These are phyloP conservation scores for Salix viminalis DNA, from an alignment of 345 rosid species.

Conservation along the genomic window DNA sequence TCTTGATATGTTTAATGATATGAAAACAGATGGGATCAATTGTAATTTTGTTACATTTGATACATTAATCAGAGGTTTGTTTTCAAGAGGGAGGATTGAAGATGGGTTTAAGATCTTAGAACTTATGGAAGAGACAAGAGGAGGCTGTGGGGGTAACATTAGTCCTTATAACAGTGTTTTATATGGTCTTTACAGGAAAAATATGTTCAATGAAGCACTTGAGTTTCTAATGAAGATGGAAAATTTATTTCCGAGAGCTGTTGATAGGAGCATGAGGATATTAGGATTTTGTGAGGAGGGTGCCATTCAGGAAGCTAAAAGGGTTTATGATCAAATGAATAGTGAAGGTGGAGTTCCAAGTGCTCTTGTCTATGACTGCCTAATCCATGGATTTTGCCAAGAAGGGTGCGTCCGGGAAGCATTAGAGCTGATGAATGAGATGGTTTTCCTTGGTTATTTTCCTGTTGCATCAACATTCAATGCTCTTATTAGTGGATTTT, in stretches of 20 bases:
- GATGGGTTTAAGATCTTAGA: constrained; percentile 69
- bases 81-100: constrained; percentile 44
- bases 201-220: constrained; percentile 53
- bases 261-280: constrained; percentile 56
- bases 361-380: constrained; percentile 50
- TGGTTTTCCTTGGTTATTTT: constrained; percentile 41
- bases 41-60: constrained; percentile 61
- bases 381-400: constrained; percentile 52
- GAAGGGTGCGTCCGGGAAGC: constrained; percentile 41
- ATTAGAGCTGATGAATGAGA: constrained; percentile 52
- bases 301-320: constrained; percentile 43
- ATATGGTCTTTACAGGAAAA: constrained; percentile 62
- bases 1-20: constrained; percentile 59
- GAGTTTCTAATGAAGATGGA: constrained; percentile 55
- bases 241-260: constrained; percentile 60
- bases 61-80: constrained; percentile 52
- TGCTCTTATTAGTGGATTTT: constrained; percentile 50
- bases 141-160: constrained; percentile 26
- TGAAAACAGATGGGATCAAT: constrained; percentile 68
- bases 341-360: constrained; percentile 48
- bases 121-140: constrained; percentile 60
- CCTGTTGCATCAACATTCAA: constrained; percentile 54
- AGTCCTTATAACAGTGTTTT: constrained; percentile 63
- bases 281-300: constrained; percentile 51
- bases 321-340: constrained; percentile 46